A percentile compares a stretch with the other conserved stretches of the same genome.
Evolutionary conservation across 2,329 filamentous ascomycete species (phyloP).

Genomic region (Monosporascus sp.): DNA sequence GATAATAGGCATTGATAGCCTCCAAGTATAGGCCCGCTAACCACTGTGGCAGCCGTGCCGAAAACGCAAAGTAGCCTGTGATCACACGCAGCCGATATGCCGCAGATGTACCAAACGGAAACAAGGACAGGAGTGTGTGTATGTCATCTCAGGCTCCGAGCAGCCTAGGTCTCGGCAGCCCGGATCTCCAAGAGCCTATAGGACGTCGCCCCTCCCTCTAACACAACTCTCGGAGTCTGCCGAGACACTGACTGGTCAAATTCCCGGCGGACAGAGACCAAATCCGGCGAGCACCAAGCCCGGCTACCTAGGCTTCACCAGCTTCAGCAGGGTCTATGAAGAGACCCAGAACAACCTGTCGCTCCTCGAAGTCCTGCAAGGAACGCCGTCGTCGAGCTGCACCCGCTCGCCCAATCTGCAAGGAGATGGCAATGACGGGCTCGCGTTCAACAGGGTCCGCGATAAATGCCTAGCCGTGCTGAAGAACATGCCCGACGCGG

Average conservation of each 20-base stretch:
- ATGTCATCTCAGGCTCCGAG: conserved; percentile 19
- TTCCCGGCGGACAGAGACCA: conserved; percentile 7
- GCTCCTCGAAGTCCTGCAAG: conserved; percentile 22
- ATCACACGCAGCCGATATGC: conserved; percentile 36
- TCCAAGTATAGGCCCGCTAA: conserved; percentile 10
- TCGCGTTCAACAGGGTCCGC: conserved; percentile 20
- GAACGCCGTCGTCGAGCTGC: conserved; percentile 3
- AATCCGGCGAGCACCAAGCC: conserved; percentile 10
- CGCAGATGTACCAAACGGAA: conserved; percentile 32
- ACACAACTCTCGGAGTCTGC: conserved; percentile 4
- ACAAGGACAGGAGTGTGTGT: conserved; percentile 29
- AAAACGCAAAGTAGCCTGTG: conserved; percentile 38
- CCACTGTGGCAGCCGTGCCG: conserved; percentile 32
- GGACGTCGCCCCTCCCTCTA: conserved; percentile 1
- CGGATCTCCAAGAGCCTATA: background rate
- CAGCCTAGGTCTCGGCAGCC: background rate
- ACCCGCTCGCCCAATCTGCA: conserved; percentile 1
- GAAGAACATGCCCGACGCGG: conserved; percentile 27
- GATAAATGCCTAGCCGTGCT: conserved; percentile 35
- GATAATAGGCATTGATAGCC: conserved; percentile 4
- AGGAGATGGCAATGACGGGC: background rate
- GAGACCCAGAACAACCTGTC: conserved; percentile 36
- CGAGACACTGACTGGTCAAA: conserved; percentile 11
- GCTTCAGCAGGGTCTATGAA: conserved; percentile 36
- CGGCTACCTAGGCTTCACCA: conserved; percentile 42